Base-by-base conservation (phyloP, 352 stramenopile genomes). In the Pythium dissotocum region DNA sequence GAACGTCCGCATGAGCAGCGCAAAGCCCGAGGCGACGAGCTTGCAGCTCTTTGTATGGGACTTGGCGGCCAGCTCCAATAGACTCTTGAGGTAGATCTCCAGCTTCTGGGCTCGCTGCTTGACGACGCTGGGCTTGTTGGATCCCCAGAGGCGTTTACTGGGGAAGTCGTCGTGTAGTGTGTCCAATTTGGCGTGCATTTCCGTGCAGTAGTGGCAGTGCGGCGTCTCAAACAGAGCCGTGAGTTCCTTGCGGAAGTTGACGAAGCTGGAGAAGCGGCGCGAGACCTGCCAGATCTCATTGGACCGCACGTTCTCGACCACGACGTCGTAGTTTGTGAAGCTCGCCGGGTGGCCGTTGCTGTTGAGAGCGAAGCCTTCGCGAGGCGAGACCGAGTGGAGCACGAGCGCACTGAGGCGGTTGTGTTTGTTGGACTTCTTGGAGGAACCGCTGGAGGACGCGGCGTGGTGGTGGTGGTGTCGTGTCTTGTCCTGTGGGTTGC, bases 271-370 rank as follows among this genome's bases (percentile, higher is more conserved):
- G 68, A 87, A 93, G 13, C 85, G 82, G 13, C 85, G 78, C 59
- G 80, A 74, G 67, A 93, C 79, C 64, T 86, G 73, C 85, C 85
- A 93, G 42, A 72, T 70, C 52, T 78, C 64, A 12, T 70, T 75
- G 13, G 80, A 73, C 1, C 85, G 75, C 44, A 88, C 76, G 61
- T 88, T 81, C 65, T 84, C 75, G 14, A 88, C 71, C 36, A 85
- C 70, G n/a, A 90, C 65, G 30, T 86, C 75, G 72, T 93, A 93
- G 60, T 91, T 80, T 1, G 75, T 90, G 75, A 87, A 73, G 18
- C 77, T 86, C 1, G 76, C 76, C 0, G 76, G 76, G 18, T 71
- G 72, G 40, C 69, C 62, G 72, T 85, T 84, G 51, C 77, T 70
- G 52, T 82, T 61, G 35, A 82, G 77, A 1, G 52, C 13, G 12